Evolutionary conservation across 2,329 filamentous ascomycete genomes (phyloP).

Genomic region (Aspergillus transmontanensis): DNA sequence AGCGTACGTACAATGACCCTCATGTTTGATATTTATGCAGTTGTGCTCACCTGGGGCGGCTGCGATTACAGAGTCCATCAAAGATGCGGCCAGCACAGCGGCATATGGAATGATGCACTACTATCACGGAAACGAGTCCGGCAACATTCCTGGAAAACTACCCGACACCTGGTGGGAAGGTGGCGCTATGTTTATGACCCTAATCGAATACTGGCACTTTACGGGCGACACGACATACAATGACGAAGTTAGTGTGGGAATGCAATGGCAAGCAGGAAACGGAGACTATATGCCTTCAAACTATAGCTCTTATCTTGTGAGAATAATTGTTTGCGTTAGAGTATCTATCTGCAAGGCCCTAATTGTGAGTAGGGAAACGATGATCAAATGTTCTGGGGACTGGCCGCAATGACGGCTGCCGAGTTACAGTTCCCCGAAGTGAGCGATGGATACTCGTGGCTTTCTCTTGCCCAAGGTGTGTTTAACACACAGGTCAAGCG

Average conservation of each 20-base stretch:
- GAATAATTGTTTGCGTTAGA: neutral
- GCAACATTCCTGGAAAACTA: constrained; percentile 56
- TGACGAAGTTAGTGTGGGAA: constrained; percentile 51
- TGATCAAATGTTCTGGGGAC: constrained; percentile 72
- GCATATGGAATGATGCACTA: constrained; percentile 55
- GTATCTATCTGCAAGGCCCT: too few relatives aligned
- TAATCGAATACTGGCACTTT: constrained; percentile 71
- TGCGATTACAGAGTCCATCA: constrained; percentile 41
- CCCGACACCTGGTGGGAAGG: constrained; percentile 78
- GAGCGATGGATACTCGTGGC: constrained; percentile 43
- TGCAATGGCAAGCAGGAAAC: constrained; percentile 39
- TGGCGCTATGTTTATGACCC: constrained; percentile 67
- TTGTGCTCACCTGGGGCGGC: neutral
- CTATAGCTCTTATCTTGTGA: constrained; percentile 36
- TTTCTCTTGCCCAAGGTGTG: constrained; percentile 66
- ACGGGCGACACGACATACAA: constrained; percentile 69
- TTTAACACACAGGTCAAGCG: constrained; percentile 71
- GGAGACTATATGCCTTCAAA: constrained; percentile 42
- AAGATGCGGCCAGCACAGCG: constrained; percentile 42
- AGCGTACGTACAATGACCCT: neutral
- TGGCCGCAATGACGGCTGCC: constrained; percentile 68
- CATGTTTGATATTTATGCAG: neutral
- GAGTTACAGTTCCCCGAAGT: constrained; percentile 67
- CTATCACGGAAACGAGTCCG: constrained; percentile 56
- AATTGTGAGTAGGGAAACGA: constrained; percentile 59